These are phyloP conservation scores for Auricularia heimuer DNA, from an alignment of 768 basidiomycete species.

Conservation along the genomic window DNA sequence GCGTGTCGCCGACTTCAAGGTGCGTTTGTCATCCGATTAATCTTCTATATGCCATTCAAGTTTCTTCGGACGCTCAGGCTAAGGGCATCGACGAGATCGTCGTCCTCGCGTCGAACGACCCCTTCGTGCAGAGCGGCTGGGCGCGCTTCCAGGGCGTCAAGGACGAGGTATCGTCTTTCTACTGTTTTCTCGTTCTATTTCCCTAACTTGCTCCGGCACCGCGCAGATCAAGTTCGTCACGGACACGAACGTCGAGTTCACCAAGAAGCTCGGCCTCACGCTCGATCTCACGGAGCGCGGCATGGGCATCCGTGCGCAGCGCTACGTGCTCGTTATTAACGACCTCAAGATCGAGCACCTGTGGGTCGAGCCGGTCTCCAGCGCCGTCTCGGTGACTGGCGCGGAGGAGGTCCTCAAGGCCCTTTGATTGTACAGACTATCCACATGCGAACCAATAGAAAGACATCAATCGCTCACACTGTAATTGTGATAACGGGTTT, in stretches of 20 bases:
- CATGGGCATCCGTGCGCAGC: conserved; percentile 46
- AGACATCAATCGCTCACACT: no score
- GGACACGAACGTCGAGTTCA: conserved; percentile 51
- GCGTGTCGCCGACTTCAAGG: conserved; percentile 26
- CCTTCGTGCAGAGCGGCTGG: conserved; percentile 20
- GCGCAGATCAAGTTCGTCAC: conserved; percentile 49
- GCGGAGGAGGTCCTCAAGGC: conserved; percentile 40
- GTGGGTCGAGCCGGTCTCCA: conserved; percentile 40
- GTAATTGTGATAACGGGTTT: no score
- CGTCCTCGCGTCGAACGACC: conserved; percentile 14
- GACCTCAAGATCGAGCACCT: conserved; percentile 17
- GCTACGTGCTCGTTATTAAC: conserved; percentile 19
- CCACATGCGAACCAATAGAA: no score
- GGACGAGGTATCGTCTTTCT: conserved; percentile 13
- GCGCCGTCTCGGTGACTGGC: conserved; percentile 42
- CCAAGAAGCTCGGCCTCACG: conserved; percentile 28
- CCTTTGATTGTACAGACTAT: conserved; percentile 7
- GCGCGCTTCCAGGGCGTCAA: conserved; percentile 15
- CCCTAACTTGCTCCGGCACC: not conserved
- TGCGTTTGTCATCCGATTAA: not conserved
- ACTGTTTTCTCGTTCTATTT: not conserved
- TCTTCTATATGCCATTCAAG: no score
- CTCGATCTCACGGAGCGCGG: conserved; percentile 24
- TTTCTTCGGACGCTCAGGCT: conserved; percentile 11
- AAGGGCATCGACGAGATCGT: conserved; percentile 21